A percentile compares a stretch with the other conserved stretches of the same genome.
Conservation (phyloP, 2,329 filamentous ascomycete genomes). For the Claviceps maximensis region DNA sequence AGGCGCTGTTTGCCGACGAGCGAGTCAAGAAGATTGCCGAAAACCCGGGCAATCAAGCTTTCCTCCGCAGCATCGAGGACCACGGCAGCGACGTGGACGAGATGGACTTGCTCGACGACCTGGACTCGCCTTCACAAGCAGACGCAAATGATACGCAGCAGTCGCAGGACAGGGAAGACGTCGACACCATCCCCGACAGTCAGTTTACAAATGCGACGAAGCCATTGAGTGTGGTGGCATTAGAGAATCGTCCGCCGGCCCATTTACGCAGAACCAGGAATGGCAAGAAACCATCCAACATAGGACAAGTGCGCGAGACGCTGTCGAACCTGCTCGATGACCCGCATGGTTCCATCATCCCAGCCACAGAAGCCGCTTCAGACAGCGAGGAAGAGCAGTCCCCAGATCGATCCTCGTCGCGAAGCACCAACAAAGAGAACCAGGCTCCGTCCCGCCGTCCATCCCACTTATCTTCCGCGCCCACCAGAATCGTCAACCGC, state of each 20-base stretch:
- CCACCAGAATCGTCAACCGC: slow-evolving; percentile 50
- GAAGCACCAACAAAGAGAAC: slow-evolving; percentile 37
- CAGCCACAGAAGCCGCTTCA: slow-evolving; percentile 23
- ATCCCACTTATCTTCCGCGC: not conserved
- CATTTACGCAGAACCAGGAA: slow-evolving; percentile 47
- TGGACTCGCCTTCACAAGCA: slow-evolving; percentile 20
- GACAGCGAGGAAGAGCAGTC: slow-evolving; percentile 22
- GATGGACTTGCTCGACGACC: slow-evolving; percentile 54
- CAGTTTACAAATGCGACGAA: slow-evolving; percentile 29
- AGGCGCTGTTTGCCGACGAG: slow-evolving; percentile 76
- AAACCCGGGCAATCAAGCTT: slow-evolving; percentile 79
- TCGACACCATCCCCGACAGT: slow-evolving; percentile 34
- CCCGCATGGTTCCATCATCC: slow-evolving; percentile 36
- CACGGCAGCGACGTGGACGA: slow-evolving; percentile 56
- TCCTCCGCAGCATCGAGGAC: slow-evolving; percentile 82
- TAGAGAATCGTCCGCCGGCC: slow-evolving; percentile 34
- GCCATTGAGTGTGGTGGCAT: slow-evolving; percentile 16
- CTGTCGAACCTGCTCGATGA: slow-evolving; percentile 67
- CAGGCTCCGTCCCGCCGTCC: slow-evolving; percentile 13
- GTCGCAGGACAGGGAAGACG: slow-evolving; percentile 17
- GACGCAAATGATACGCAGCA: slow-evolving; percentile 16
- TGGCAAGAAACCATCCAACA: slow-evolving; percentile 54
- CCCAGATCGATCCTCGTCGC: slow-evolving; percentile 1
- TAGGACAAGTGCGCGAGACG: slow-evolving; percentile 72
- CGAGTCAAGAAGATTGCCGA: slow-evolving; percentile 81